Evolutionary conservation across 352 stramenopile genomes (phyloP), one percentile per base, ranked within the genome.

Genomic region (Aphanomyces stellatus): DNA sequence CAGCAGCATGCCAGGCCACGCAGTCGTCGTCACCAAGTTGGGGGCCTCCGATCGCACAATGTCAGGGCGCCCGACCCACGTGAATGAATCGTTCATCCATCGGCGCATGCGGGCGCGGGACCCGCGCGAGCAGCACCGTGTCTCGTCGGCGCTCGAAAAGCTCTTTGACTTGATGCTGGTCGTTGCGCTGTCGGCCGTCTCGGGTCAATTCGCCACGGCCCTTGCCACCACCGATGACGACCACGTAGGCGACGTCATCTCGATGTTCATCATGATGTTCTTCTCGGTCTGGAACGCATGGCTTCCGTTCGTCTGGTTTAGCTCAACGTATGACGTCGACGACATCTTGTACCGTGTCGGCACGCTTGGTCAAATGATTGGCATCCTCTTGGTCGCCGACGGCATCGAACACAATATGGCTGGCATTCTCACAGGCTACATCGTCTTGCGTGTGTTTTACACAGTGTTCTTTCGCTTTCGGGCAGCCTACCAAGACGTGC

Each of bases 91-190:
- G n/a, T n/a, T n/a, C n/a, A n/a, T n/a, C n/a, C n/a, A n/a, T n/a
- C n/a, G n/a, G n/a, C n/a, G n/a, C n/a, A 67, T 67, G 60, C 5
- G 5, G 19, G 46, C 24, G 30, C 43, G 60, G 11, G 30, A 67
- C 43, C 60, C 60, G 5, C 7, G 24, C 5, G 60, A 67, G 34
- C 6, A 4, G 13, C 40, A 67, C 33, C 60, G 60, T 19, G 48
- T 57, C 31, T 67, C 60, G 31, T 57, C 60, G 17, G 22, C 60
- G 3, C 34, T 67, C 19, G 60, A 67, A 28, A 67, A 67, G 22
- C 27, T 67, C 17, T 67, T 35, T 34, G 60, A 67, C 22, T 42
- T 67, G n/a, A 67, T 41, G 31, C 49, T 67, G 4, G 60, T 67
- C 25, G 60, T 67, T 11, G 40, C 37, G 31, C 60, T 67, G 11